phyloP scores from a whole-genome alignment of 108 stramenopile species.

The Bacterosira constricta region DNA sequence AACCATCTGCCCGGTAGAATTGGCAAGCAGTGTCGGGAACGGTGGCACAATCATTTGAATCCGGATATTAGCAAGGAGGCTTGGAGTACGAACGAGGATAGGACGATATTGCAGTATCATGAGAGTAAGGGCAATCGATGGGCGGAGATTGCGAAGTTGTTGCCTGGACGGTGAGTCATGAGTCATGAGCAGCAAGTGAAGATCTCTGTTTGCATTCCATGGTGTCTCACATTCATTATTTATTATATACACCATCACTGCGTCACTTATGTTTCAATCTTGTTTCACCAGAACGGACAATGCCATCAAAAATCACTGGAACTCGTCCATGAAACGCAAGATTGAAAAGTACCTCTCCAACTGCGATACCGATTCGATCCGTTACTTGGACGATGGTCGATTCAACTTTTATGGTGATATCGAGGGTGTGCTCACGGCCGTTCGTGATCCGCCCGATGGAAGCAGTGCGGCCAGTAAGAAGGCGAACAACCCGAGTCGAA shows the following conservation, averaged over 20 bases:
- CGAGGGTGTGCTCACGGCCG: conserved; percentile 78
- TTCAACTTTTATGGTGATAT: conserved; percentile 88
- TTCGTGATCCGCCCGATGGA: conserved; percentile 54
- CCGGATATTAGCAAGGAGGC: conserved; percentile 88
- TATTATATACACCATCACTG: background rate
- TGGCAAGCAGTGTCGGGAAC: conserved; percentile 99
- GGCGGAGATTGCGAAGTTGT: conserved; percentile 91
- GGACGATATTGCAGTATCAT: conserved; percentile 83
- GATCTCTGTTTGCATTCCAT: too few species aligned
- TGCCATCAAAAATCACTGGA: conserved; percentile 98
- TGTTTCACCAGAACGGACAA: conserved; percentile 88
- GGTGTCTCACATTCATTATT: background rate
- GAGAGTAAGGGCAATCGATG: conserved; percentile 86
- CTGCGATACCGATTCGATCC: conserved; percentile 48
- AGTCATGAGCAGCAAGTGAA: background rate
- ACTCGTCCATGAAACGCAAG: conserved; percentile 92
- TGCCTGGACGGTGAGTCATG: conserved; percentile 68
- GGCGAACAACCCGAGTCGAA: conserved; percentile 1
- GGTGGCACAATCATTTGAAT: conserved; percentile 99
- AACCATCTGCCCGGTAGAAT: conserved; percentile 74
- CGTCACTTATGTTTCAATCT: background rate
- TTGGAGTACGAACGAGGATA: conserved; percentile 91
- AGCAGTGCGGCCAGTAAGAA: background rate
- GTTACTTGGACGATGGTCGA: conserved; percentile 71
- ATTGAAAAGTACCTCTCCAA: conserved; percentile 78